Conservation (phyloP, 2,329 filamentous ascomycete species). For the Aspergillus amoenus region DNA sequence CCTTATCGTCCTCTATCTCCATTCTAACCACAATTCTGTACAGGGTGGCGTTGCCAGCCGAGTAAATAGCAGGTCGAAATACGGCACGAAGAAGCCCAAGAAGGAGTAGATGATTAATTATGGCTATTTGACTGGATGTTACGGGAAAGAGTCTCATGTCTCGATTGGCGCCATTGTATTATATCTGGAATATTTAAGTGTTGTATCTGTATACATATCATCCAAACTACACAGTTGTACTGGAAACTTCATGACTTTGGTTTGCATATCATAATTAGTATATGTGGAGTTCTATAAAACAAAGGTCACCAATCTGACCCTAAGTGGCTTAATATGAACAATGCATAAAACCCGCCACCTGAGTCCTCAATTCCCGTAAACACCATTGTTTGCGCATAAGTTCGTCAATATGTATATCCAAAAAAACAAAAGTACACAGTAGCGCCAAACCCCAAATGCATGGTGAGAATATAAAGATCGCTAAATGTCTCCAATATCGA, state of each 20-base stretch:
- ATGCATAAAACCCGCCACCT: not conserved
- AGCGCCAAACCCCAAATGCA: not conserved
- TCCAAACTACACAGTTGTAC: not conserved
- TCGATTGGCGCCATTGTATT: slow-evolving; percentile 10
- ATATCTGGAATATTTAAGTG: not conserved
- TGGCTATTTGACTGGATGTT: not conserved
- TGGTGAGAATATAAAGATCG: not conserved
- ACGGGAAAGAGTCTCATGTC: not conserved
- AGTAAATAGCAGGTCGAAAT: slow-evolving; percentile 86
- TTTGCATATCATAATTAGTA: not conserved
- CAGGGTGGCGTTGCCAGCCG: slow-evolving; percentile 89
- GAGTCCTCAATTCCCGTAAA: slow-evolving; percentile 1
- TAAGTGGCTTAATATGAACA: not conserved
- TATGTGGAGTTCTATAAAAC: slow-evolving; percentile 20
- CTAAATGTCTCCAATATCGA: not conserved
- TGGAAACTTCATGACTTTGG: not conserved
- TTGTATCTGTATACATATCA: slow-evolving; percentile 8
- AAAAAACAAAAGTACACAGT: not conserved
- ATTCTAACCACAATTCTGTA: slow-evolving; percentile 26
- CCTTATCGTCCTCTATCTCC: not conserved
- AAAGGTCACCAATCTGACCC: not conserved
- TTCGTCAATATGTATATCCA: not conserved
- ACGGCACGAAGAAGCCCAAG: slow-evolving; percentile 99
- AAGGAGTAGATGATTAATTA: slow-evolving; percentile 50
- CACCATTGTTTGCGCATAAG: not conserved